A percentile compares a stretch with the other conserved stretches of the same genome.
phyloP scores from a whole-genome alignment of 106 monocot species.

The Platanthera zijinensis region DNA sequence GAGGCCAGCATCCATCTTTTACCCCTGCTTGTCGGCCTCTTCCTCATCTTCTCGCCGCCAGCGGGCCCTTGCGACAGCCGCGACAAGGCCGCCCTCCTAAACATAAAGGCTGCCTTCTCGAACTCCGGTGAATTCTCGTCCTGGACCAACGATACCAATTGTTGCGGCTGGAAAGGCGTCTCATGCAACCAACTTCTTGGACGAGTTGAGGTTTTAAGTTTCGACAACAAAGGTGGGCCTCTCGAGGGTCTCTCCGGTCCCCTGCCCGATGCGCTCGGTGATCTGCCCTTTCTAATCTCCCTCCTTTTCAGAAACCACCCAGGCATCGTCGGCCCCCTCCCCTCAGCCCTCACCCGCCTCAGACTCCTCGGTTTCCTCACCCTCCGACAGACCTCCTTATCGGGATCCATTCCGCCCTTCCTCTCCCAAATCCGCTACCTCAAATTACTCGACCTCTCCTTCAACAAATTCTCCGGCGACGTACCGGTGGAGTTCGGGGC shows the following conservation, averaged over 20 bases:
- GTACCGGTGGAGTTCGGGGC: too few relatives aligned
- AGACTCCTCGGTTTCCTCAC: constrained; percentile 3
- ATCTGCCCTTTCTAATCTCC: constrained; percentile 18
- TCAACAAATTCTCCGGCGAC: too few relatives aligned
- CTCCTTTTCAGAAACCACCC: constrained; percentile 11
- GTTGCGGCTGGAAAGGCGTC: constrained; percentile 35
- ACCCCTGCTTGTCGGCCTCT: too few relatives aligned
- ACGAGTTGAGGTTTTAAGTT: too few relatives aligned
- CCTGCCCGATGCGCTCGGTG: constrained; percentile 20
- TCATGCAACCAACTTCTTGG: constrained; percentile 4
- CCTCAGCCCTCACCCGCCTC: constrained; percentile 12
- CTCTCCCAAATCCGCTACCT: neutral
- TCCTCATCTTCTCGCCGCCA: too few relatives aligned
- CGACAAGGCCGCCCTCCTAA: constrained; percentile 7
- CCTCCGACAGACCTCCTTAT: constrained; percentile 11
- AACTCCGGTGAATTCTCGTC: constrained; percentile 13
- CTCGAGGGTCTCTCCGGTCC: constrained; percentile 3
- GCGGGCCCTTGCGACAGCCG: too few relatives aligned
- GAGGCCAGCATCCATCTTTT: too few relatives aligned
- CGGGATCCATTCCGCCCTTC: constrained; percentile 20
- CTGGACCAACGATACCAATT: constrained; percentile 11
- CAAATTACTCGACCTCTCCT: too few relatives aligned
- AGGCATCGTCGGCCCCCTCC: constrained; percentile 22
- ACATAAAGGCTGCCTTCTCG: constrained; percentile 9
- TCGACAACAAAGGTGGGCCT: constrained; percentile 20